phyloP scores from a whole-genome alignment of 306 rosid species.

The Betula pendula region DNA sequence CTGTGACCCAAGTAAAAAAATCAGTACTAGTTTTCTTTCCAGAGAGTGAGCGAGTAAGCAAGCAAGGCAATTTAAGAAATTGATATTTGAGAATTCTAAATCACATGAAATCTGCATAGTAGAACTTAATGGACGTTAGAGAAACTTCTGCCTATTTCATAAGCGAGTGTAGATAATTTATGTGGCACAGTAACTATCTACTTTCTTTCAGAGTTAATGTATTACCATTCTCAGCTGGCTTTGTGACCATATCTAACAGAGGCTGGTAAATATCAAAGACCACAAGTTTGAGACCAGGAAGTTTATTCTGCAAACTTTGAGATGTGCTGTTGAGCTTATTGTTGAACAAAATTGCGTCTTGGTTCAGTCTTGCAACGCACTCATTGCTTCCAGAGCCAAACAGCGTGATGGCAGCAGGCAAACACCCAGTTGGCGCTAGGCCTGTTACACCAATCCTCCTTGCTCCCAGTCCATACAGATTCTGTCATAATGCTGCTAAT shows the following conservation, averaged over 20 bases:
- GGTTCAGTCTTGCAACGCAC: slow-evolving; percentile 49
- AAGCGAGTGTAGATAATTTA: slow-evolving; percentile 13
- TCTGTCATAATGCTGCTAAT: slow-evolving; percentile 46
- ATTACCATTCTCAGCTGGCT: slow-evolving; percentile 46
- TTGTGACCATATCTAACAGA: slow-evolving; percentile 45
- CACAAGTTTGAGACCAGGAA: slow-evolving; percentile 49
- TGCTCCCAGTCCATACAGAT: slow-evolving; percentile 52
- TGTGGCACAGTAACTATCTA: background rate
- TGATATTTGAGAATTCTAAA: slow-evolving; percentile 5
- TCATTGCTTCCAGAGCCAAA: slow-evolving; percentile 59
- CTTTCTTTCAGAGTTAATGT: slow-evolving; percentile 27
- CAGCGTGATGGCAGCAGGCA: slow-evolving; percentile 51
- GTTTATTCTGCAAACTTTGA: slow-evolving; percentile 38
- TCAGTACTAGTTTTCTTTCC: background rate
- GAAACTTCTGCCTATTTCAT: slow-evolving; percentile 4
- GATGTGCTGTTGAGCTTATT: slow-evolving; percentile 51
- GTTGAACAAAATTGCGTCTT: slow-evolving; percentile 54
- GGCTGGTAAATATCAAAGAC: slow-evolving; percentile 56
- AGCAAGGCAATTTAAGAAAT: background rate
- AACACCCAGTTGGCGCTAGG: slow-evolving; percentile 59
- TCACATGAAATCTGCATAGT: slow-evolving; percentile 20
- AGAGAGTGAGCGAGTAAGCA: background rate
- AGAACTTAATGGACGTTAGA: slow-evolving; percentile 15
- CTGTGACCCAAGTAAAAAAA: slow-evolving; percentile 23
- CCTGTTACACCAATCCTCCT: slow-evolving; percentile 53